phyloP scores from a whole-genome alignment of 2,329 filamentous ascomycete genomes.

The Neopestalotiopsis clavispora region DNA sequence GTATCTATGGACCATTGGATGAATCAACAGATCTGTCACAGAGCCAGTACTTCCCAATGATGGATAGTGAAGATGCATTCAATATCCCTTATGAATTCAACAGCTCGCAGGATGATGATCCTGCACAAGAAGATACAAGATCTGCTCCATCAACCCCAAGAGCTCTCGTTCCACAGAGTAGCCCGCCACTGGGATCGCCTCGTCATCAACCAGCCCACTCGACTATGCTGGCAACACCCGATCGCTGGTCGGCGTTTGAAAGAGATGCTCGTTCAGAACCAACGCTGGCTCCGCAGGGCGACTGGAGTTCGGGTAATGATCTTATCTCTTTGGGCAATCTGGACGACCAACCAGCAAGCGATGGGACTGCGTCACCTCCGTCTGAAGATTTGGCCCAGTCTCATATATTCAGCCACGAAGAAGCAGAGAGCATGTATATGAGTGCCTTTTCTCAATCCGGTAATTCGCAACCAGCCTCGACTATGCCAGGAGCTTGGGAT shows the following conservation, averaged over 20 bases:
- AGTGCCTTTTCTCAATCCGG: conserved; percentile 65
- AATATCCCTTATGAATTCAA: conserved; percentile 60
- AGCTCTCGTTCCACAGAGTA: conserved; percentile 38
- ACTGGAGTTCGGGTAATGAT: conserved; percentile 24
- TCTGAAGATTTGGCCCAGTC: conserved; percentile 63
- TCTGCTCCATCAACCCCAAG: conserved; percentile 55
- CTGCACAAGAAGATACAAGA: conserved; percentile 39
- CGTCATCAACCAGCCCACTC: conserved; percentile 37
- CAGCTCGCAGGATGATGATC: conserved; percentile 37
- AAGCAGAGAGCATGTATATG: conserved; percentile 88
- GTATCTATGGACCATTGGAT: conserved; percentile 33
- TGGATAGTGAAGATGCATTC: conserved; percentile 61
- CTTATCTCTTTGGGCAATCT: neutral
- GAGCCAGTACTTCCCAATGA: conserved; percentile 38
- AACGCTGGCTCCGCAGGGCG: conserved; percentile 31
- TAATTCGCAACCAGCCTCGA: conserved; percentile 32
- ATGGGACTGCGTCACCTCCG: conserved; percentile 30
- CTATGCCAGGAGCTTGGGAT: conserved; percentile 61
- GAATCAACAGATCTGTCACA: conserved; percentile 38
- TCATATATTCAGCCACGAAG: conserved; percentile 76
- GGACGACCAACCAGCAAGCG: conserved; percentile 30
- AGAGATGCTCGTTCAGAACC: conserved; percentile 43
- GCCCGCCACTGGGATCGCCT: conserved; percentile 43
- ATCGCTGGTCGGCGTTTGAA: conserved; percentile 37
- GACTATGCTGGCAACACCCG: conserved; percentile 32